Evolutionary conservation across 1,139 yeast genomes (phyloP).

Genomic region (Zygosaccharomyces sapae): DNA sequence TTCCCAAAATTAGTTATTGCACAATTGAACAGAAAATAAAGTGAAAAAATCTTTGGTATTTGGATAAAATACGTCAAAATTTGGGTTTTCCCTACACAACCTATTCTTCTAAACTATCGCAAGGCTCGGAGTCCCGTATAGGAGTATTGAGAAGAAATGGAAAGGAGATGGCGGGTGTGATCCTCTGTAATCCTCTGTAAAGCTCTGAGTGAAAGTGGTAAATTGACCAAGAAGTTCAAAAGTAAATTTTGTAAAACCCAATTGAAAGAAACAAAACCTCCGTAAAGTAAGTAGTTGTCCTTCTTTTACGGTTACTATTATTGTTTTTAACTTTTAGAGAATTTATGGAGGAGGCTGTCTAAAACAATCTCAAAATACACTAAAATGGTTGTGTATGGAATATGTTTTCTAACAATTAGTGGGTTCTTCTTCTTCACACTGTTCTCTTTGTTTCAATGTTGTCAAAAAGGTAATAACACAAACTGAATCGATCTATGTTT

Average conservation of each 20-base stretch:
- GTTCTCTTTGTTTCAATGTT: constrained; percentile 1
- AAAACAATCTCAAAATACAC: constrained; percentile 2
- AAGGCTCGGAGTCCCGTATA: background rate
- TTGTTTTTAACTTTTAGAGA: background rate
- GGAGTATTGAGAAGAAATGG: background rate
- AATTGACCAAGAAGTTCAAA: background rate
- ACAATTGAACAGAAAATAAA: background rate
- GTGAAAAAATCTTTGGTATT: background rate
- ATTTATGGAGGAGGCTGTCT: background rate
- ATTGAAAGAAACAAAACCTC: background rate
- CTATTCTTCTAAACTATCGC: constrained; percentile 1
- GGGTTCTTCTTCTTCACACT: background rate
- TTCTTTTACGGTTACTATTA: background rate
- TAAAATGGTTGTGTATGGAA: constrained; percentile 5
- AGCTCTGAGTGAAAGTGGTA: background rate
- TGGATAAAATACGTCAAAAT: background rate
- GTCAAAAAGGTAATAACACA: constrained; percentile 3
- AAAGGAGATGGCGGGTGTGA: constrained; percentile 1
- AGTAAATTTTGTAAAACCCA: background rate
- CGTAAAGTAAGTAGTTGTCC: background rate
- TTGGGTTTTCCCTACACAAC: background rate
- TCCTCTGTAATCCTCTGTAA: constrained; percentile 1
- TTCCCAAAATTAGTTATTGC: constrained; percentile 4
- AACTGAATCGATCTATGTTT: constrained; percentile 4
- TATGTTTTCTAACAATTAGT: background rate